Conservation (phyloP, 225 moss, liverwort and hornwort genomes). For the Thuidium tamariscinum region DNA sequence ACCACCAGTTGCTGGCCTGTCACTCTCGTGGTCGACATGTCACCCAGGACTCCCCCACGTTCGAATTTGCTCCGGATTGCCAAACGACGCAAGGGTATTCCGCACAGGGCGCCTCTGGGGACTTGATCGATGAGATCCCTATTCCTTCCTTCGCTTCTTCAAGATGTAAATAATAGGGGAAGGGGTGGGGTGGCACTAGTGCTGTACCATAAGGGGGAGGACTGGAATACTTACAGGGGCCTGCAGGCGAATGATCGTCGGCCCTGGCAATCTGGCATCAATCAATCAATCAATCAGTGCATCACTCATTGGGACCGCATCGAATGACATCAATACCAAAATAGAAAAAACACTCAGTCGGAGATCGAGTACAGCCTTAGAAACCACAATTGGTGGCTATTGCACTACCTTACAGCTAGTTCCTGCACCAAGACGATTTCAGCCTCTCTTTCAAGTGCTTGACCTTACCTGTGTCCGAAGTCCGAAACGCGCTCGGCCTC, state of each 20-base stretch:
- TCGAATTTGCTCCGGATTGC: slow-evolving; percentile 50
- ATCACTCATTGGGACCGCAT: neutral
- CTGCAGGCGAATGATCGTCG: neutral
- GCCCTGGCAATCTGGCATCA: neutral
- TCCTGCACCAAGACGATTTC: neutral
- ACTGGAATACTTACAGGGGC: neutral
- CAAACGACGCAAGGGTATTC: slow-evolving; percentile 91
- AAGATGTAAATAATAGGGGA: slow-evolving; percentile 27
- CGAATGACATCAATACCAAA: neutral
- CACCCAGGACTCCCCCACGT: slow-evolving; percentile 77
- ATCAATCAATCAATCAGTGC: neutral
- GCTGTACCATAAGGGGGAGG: slow-evolving; percentile 29
- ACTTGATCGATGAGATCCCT: slow-evolving; percentile 1
- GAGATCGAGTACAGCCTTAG: neutral
- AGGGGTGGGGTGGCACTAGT: neutral
- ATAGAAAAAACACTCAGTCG: neutral
- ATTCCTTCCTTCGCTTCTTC: neutral
- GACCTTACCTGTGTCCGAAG: neutral
- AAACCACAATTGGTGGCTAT: slow-evolving; percentile 1
- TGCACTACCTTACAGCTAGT: neutral
- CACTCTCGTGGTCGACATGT: slow-evolving; percentile 54
- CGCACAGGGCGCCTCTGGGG: slow-evolving; percentile 82
- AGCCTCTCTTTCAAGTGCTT: slow-evolving; percentile 10
- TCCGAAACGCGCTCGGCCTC: slow-evolving; percentile 22
- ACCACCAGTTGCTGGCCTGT: slow-evolving; percentile 20